Percentiles rank a stretch among this genome's conserved stretches.
Evolutionary conservation across 176 grass and related monocot species (phyloP).

Genomic region (Thinopyrum elongatum): DNA sequence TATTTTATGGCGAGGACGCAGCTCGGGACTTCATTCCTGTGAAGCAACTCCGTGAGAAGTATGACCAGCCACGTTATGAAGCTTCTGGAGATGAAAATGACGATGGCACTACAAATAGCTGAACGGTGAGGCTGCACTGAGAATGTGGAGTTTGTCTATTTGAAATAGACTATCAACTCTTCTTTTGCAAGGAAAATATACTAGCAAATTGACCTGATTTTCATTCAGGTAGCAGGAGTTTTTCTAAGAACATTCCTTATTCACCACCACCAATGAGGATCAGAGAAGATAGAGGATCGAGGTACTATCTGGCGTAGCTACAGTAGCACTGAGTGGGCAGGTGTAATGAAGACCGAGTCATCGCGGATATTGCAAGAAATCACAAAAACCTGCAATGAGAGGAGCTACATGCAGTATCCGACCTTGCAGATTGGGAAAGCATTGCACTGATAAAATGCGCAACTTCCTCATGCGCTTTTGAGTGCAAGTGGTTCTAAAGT

Average conservation of each 20-base stretch:
- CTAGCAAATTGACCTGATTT: background rate
- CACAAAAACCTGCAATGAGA: background rate
- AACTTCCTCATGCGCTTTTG: background rate
- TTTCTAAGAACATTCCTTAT: background rate
- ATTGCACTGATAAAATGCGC: background rate
- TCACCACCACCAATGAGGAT: background rate
- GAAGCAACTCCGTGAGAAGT: conserved; percentile 92
- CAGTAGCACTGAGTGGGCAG: background rate
- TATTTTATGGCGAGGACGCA: conserved; percentile 82
- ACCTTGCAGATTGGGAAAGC: background rate
- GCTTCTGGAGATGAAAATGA: conserved; percentile 52
- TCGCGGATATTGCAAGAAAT: background rate
- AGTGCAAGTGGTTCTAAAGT: background rate
- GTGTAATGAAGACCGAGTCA: background rate
- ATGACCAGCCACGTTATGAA: conserved; percentile 71
- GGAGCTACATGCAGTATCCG: background rate
- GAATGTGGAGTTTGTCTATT: background rate
- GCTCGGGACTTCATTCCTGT: conserved; percentile 89
- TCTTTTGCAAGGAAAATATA: background rate
- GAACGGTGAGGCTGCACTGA: conserved; percentile 18
- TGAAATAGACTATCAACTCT: background rate
- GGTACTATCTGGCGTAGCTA: background rate
- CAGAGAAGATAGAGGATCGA: background rate
- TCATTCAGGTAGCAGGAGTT: background rate
- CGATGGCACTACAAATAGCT: conserved; percentile 32